Evolutionary conservation across 768 basidiomycete genomes (phyloP), one percentile per base, ranked within the genome.

Genomic region (Suillus tomentosus): DNA sequence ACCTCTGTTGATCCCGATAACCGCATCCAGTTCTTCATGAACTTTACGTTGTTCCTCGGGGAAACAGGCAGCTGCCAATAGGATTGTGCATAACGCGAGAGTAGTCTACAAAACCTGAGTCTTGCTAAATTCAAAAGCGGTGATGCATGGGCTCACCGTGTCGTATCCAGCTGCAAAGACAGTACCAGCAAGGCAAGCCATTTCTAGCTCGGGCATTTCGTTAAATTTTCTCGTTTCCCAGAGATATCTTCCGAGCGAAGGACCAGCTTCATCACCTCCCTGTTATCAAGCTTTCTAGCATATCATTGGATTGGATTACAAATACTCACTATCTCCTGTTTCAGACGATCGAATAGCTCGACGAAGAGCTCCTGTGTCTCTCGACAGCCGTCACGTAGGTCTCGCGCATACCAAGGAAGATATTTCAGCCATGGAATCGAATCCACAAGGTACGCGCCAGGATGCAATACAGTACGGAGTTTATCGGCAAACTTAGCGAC

Each of bases 141-240:
- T 51, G 24, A 51, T 27, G 9, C 50, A 51, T 15, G 8, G 19
- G 27, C 50, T 62, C 43, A 77, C 79, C 4, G 86, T 88, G 62
- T 85, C 86, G 1, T 82, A 80, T 1, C 85, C 87, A 27, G 86
- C 87, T 19, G 81, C 83, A 65, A 86, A 88, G 72, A 88, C 79
- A 42, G 78, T 79, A 0, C 87, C 87, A 2, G 82, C 83, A 7
- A 88, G 78, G 70, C 85, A 89, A 0, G 86, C 81, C 14, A 82
- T 80, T 66, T 88, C 86, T 60, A 83, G 77, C 50, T 79, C 78
- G 4, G 83, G 78, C 3, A 88, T 77, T 10, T 75, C 78, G 34
- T 84, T 79, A 61, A 83, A 80, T 3, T 69, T 59, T 63, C 81
- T 79, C 4, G 79, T 76, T 65, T 86, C 84, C 15, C 87, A 68